phyloP scores from a whole-genome alignment of 2,329 filamentous ascomycete species.

The Colletotrichum cereale region DNA sequence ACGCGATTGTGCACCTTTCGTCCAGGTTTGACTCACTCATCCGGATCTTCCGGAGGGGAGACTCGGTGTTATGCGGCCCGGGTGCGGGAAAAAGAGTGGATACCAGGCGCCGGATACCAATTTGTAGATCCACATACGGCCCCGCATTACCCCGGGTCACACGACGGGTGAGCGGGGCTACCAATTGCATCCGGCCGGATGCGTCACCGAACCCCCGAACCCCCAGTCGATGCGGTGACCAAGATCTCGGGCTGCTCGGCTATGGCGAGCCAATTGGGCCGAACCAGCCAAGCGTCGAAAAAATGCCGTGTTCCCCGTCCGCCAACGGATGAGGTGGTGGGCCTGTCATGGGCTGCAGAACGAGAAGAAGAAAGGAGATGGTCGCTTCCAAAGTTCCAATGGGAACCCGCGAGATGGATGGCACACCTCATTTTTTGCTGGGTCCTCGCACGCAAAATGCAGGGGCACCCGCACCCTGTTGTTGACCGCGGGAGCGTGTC shows the following conservation, averaged over 20 bases:
- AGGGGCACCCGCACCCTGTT: slow-evolving; percentile 27
- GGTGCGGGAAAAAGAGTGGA: not conserved
- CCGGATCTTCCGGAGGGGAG: not conserved
- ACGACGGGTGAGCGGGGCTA: too few species aligned
- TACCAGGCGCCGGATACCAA: not conserved
- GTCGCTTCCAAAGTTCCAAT: not conserved
- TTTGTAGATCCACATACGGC: not conserved
- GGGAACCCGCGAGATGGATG: not conserved
- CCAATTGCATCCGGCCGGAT: not conserved
- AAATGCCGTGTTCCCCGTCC: not conserved
- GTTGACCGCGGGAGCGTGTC: not conserved
- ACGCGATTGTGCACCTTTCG: not conserved
- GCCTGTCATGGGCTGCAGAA: not conserved
- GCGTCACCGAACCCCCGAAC: not conserved
- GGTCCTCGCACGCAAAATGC: slow-evolving; percentile 3
- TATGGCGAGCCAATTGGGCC: not conserved
- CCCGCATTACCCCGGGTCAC: not conserved
- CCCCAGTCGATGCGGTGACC: not conserved
- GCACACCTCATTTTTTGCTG: slow-evolving; percentile 5
- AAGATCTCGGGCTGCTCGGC: not conserved
- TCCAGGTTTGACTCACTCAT: too few species aligned
- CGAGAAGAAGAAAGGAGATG: not conserved
- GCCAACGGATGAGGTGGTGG: not conserved
- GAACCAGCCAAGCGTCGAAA: not conserved
- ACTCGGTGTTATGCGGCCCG: not conserved